Percentiles rank a stretch among this genome's conserved stretches.
Conservation (phyloP, 768 basidiomycete genomes). For the Boletus edulis region DNA sequence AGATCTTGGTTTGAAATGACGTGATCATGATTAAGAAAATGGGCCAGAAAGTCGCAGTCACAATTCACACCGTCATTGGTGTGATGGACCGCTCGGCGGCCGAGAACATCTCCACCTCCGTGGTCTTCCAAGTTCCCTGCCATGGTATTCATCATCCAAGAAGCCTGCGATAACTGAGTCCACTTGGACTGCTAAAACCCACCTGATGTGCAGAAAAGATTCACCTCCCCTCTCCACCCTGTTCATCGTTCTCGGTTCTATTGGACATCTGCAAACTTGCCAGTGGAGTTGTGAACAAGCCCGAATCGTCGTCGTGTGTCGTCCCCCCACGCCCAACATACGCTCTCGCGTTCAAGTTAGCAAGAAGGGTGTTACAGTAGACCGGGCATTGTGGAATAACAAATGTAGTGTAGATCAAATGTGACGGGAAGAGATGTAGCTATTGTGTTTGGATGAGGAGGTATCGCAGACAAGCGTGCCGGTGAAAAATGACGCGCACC, state of each 20-base stretch:
- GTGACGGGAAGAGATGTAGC: not conserved
- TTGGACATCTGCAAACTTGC: not conserved
- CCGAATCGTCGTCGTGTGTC: not conserved
- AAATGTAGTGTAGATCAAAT: not conserved
- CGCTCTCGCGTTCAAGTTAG: not conserved
- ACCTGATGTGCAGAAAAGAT: not conserved
- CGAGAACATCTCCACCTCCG: not conserved
- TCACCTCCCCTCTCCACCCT: not conserved
- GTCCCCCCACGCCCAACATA: not conserved
- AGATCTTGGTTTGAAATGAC: too few species aligned
- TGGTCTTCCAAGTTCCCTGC: not conserved
- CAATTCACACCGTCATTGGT: too few species aligned
- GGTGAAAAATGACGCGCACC: not conserved
- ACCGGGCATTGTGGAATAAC: not conserved
- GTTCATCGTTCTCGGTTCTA: not conserved
- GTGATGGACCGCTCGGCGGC: not conserved
- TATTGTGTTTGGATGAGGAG: not conserved
- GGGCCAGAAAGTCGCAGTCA: too few species aligned
- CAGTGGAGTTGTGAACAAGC: not conserved
- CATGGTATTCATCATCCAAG: not conserved
- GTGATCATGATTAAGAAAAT: too few species aligned
- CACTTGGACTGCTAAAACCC: not conserved
- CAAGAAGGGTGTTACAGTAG: conserved; percentile 4
- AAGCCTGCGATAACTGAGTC: not conserved
- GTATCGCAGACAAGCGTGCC: not conserved